A percentile compares a stretch with the other conserved stretches of the same genome.
phyloP scores from a whole-genome alignment of 2,329 filamentous ascomycete genomes.

The Fusarium bulbicola region DNA sequence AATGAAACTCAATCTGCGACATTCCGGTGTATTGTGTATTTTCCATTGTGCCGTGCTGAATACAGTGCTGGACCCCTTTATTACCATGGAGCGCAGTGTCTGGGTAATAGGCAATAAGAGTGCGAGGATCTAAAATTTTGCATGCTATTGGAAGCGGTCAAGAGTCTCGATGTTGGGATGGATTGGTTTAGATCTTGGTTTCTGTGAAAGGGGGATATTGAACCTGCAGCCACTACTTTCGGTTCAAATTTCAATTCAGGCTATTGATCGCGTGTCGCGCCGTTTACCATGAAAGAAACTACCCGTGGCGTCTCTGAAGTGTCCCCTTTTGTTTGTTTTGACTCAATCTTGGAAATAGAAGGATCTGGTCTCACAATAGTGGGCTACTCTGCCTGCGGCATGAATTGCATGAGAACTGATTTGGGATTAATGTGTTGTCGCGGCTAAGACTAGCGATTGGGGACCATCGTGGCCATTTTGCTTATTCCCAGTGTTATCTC shows the following conservation, averaged over 20 bases:
- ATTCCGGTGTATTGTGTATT: constrained; percentile 10
- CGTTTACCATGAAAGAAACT: not conserved
- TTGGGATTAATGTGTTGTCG: not conserved
- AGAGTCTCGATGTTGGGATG: not conserved
- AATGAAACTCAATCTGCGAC: constrained; percentile 31
- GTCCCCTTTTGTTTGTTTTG: not conserved
- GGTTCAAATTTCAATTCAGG: constrained; percentile 3
- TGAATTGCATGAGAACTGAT: not conserved
- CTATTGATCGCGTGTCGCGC: constrained; percentile 39
- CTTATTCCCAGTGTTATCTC: constrained; percentile 10
- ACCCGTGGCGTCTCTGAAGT: not conserved
- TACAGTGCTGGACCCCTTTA: constrained; percentile 3
- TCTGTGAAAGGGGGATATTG: constrained; percentile 13
- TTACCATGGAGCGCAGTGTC: not conserved
- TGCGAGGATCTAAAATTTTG: not conserved
- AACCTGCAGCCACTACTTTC: not conserved
- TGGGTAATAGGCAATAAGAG: constrained; percentile 5
- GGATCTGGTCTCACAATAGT: constrained; percentile 21
- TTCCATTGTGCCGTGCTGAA: not conserved
- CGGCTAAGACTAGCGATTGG: constrained; percentile 3
- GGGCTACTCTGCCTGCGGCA: constrained; percentile 4
- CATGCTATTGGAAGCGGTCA: constrained; percentile 3
- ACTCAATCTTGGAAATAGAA: not conserved
- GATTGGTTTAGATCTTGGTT: not conserved
- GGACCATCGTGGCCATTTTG: not conserved